Evolutionary conservation across 140 eudicot species (phyloP).

Genomic region (Erigeron philadelphicus): DNA sequence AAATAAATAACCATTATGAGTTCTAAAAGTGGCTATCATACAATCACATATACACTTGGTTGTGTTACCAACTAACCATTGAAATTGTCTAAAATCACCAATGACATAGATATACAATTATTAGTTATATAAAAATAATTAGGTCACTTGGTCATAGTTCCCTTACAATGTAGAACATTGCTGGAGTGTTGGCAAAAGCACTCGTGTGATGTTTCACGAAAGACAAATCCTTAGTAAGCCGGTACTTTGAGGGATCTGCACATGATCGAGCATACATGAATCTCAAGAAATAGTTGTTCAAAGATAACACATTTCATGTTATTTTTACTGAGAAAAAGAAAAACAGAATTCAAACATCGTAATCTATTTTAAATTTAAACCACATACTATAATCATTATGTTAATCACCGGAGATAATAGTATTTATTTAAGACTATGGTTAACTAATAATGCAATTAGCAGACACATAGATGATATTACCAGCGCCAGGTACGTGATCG

Average conservation of each 20-base stretch:
- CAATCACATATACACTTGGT: background rate
- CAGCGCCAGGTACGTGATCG: conserved; percentile 34
- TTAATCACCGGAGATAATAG: too few species aligned
- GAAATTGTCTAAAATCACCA: background rate
- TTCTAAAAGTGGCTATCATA: background rate
- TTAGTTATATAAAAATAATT: background rate
- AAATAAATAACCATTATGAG: background rate
- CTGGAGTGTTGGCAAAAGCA: conserved; percentile 43
- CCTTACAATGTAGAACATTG: conserved; percentile 67
- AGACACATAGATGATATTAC: conserved; percentile 23
- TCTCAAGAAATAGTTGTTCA: background rate
- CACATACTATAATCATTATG: too few species aligned
- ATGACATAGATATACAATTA: background rate
- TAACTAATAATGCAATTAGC: background rate
- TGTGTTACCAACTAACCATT: background rate
- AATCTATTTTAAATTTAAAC: too few species aligned
- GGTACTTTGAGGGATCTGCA: conserved; percentile 60
- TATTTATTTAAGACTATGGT: background rate
- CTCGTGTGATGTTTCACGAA: conserved; percentile 66
- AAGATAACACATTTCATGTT: background rate
- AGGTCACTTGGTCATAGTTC: background rate
- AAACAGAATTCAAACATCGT: too few species aligned
- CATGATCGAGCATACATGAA: background rate
- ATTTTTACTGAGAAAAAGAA: background rate
- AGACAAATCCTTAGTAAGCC: conserved; percentile 78